Evolutionary conservation across 202 grass and related monocot genomes (phyloP), one percentile per base, ranked within the genome.

Genomic region (Brachypodium distachyon): DNA sequence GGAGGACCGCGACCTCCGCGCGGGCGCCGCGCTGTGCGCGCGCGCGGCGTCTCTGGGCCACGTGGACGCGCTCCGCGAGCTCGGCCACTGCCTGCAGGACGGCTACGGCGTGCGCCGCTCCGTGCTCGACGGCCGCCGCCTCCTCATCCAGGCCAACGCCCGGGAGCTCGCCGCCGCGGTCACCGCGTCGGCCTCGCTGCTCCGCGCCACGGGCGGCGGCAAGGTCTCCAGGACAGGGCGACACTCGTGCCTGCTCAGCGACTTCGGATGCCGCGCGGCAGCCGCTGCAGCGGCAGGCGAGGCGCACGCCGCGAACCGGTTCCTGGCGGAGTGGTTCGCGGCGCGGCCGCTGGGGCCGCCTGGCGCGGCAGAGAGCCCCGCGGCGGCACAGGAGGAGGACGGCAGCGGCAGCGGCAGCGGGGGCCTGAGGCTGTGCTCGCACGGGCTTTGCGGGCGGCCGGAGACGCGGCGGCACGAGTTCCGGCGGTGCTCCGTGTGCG

Each of bases 401-500:
- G 77, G 69, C 0, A 58, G 4, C 31, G 68, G 41, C 22, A 7
- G 12, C 13, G 14, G 0, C 12, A 43, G 7, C 1, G 76, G 71
- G 1, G 83, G 51, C 0, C 84, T 97, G 70, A 62, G 86, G 12
- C 72, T 97, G 83, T 97, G 94, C 86, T 93, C 94, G 36, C 84
- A 97, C 75, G 75, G 73, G 63, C 68, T 82, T 54, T 97, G 94
- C 54, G 94, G 94, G 12, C 78, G 94, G 1, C 83, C 81, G 3
- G 94, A 97, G 81, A 97, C 86, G 36, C 81, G 94, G 68, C 90
- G 82, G 1, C 88, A 93, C 77, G 94, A 93, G 88, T 97, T 97
- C 81, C 78, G 94, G 23, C 90, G 94, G 46, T 97, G 94, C 75
- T 97, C 94, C 7, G 80, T 89, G 40, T 97, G 94, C 76, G 88